Conservation (phyloP, 179 eudicot species). For the Camellia oleifera region DNA sequence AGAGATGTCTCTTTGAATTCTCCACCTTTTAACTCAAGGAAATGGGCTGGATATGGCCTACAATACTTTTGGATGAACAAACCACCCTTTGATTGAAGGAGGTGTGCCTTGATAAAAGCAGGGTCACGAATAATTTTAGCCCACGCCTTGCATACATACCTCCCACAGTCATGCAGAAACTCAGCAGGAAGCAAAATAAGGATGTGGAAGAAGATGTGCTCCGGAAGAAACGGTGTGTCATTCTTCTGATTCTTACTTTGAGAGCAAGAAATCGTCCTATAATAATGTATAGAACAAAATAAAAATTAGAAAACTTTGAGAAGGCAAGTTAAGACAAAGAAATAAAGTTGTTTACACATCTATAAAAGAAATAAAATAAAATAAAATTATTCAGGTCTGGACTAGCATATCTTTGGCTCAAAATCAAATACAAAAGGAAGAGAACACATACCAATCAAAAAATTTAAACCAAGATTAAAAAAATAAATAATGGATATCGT, state of each 20-base stretch:
- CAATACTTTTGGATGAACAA: neutral
- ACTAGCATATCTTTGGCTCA: neutral
- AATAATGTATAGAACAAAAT: neutral
- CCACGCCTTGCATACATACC: slow-evolving; percentile 13
- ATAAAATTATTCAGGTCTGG: neutral
- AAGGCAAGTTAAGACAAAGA: neutral
- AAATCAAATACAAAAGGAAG: neutral
- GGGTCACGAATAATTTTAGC: slow-evolving; percentile 3
- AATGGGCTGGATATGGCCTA: neutral
- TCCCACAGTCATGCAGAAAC: slow-evolving; percentile 3
- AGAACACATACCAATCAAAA: neutral
- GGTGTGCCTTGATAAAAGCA: slow-evolving; percentile 5
- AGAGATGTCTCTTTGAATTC: neutral
- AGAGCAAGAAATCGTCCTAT: neutral
- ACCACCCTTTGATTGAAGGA: neutral
- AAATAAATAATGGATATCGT: too few species aligned
- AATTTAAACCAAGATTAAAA: neutral
- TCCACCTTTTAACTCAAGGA: neutral
- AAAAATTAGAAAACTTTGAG: neutral
- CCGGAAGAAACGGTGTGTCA: neutral
- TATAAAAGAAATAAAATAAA: too few species aligned
- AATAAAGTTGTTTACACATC: neutral
- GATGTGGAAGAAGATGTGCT: slow-evolving; percentile 10
- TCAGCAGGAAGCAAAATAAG: slow-evolving; percentile 14
- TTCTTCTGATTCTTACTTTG: neutral